Evolutionary conservation across 2,329 filamentous ascomycete genomes (phyloP).

Genomic region (Colletotrichum gloeosporioides): DNA sequence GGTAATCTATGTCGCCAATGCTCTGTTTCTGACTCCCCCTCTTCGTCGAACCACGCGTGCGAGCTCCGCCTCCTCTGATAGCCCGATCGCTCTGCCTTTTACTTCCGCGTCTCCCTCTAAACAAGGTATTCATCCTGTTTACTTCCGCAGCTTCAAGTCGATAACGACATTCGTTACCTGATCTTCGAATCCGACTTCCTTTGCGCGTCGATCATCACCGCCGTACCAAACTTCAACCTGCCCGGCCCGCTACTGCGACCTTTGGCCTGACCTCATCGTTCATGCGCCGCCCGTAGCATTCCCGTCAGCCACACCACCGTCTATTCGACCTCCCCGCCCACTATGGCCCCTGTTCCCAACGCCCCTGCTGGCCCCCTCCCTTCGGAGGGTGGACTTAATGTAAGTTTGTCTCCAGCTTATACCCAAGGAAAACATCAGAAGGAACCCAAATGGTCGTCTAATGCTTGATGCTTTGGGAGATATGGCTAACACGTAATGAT

Average conservation of each 20-base stretch:
- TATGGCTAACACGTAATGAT: not conserved
- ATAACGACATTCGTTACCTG: conserved; percentile 12
- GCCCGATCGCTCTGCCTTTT: not conserved
- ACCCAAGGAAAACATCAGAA: not conserved
- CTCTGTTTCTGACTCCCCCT: too few species aligned
- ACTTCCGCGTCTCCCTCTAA: not conserved
- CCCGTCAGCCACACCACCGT: conserved; percentile 15
- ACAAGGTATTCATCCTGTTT: not conserved
- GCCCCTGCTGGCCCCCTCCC: not conserved
- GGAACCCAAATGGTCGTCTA: not conserved
- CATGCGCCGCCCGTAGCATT: conserved; percentile 18
- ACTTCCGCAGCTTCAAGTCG: not conserved
- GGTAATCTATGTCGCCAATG: too few species aligned
- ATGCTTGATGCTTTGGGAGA: not conserved
- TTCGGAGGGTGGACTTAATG: not conserved
- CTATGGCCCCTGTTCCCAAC: not conserved
- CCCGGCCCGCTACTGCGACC: not conserved
- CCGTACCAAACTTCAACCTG: not conserved
- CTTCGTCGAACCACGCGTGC: too few species aligned
- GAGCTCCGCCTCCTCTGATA: too few species aligned
- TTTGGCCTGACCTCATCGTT: conserved; percentile 27
- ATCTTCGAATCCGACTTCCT: not conserved
- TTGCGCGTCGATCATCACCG: not conserved
- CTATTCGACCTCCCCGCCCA: not conserved
- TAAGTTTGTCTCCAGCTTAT: not conserved